Conservation (phyloP, 2,329 filamentous ascomycete genomes). For the Dactylellina parvicollis region DNA sequence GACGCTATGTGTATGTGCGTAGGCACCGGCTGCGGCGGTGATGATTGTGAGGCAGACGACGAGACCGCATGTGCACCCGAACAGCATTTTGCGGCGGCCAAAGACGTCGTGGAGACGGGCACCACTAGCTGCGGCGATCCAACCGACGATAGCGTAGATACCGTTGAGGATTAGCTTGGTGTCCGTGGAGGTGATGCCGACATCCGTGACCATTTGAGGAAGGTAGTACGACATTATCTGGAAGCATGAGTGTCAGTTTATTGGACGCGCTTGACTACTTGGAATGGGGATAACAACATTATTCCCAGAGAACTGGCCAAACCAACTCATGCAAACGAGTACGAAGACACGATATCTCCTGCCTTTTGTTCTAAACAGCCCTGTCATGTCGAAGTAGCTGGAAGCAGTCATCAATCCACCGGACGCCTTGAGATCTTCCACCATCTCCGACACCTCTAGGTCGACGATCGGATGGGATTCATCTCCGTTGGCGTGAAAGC, state of each 20-base stretch:
- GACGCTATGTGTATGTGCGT: slow-evolving; percentile 56
- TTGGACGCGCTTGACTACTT: background rate
- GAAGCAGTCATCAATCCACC: slow-evolving; percentile 50
- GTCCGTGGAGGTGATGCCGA: slow-evolving; percentile 62
- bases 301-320: slow-evolving; percentile 65
- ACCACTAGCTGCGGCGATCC: slow-evolving; percentile 62
- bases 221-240: slow-evolving; percentile 61
- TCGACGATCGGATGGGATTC: slow-evolving; percentile 66
- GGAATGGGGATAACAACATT: slow-evolving; percentile 58
- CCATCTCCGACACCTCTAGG: slow-evolving; percentile 69
- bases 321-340: slow-evolving; percentile 67
- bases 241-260: background rate
- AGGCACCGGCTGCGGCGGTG: slow-evolving; percentile 61
- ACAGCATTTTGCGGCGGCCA: slow-evolving; percentile 62
- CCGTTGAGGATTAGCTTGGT: slow-evolving; percentile 63
- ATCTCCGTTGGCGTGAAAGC: slow-evolving; percentile 70
- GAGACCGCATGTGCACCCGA: slow-evolving; percentile 60
- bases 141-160: slow-evolving; percentile 63
- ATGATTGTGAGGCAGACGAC: slow-evolving; percentile 61
- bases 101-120: slow-evolving; percentile 62
- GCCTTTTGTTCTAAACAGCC: slow-evolving; percentile 59
- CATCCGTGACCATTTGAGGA: slow-evolving; percentile 63
- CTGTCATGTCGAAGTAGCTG: slow-evolving; percentile 54
- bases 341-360: slow-evolving; percentile 62
- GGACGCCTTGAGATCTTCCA: slow-evolving; percentile 63